Evolutionary conservation across 2,329 filamentous ascomycete genomes (phyloP).

Genomic region (Chrysoporthe cubensis): DNA sequence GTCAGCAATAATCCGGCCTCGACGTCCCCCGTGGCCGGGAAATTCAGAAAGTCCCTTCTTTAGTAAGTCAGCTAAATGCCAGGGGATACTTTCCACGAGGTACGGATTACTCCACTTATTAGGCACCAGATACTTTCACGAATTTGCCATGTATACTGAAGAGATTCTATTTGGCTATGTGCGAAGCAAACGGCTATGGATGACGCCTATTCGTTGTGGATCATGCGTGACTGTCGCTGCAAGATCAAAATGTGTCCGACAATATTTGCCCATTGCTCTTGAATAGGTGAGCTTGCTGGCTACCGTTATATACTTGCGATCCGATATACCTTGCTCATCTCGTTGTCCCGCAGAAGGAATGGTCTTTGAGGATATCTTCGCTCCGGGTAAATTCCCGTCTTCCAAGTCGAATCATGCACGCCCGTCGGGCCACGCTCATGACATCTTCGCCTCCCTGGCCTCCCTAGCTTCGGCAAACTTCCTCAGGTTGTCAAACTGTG

Average conservation of each 20-base stretch:
- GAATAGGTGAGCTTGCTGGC: not conserved
- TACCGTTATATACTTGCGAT: not conserved
- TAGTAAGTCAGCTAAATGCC: no score
- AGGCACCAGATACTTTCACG: no score
- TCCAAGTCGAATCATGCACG: not conserved
- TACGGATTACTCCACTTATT: no score
- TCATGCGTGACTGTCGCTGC: no score
- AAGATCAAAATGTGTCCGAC: not conserved
- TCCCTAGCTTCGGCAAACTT: slow-evolving; percentile 1
- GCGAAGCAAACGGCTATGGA: no score
- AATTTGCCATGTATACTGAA: no score
- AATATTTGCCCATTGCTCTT: not conserved
- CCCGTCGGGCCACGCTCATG: not conserved
- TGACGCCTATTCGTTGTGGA: no score
- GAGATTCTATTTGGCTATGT: no score
- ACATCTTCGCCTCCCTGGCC: not conserved
- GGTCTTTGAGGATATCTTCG: not conserved
- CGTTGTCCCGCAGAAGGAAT: not conserved
- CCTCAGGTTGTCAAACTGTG: slow-evolving; percentile 5
- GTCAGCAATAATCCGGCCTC: no score
- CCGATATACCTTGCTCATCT: not conserved
- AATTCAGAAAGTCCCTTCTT: no score
- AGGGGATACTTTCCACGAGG: no score
- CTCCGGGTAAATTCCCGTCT: not conserved
- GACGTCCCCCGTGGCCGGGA: no score